A percentile compares a stretch with the other conserved stretches of the same genome.
phyloP scores from a whole-genome alignment of 2,329 filamentous ascomycete species.

The Microsporum audouinii region DNA sequence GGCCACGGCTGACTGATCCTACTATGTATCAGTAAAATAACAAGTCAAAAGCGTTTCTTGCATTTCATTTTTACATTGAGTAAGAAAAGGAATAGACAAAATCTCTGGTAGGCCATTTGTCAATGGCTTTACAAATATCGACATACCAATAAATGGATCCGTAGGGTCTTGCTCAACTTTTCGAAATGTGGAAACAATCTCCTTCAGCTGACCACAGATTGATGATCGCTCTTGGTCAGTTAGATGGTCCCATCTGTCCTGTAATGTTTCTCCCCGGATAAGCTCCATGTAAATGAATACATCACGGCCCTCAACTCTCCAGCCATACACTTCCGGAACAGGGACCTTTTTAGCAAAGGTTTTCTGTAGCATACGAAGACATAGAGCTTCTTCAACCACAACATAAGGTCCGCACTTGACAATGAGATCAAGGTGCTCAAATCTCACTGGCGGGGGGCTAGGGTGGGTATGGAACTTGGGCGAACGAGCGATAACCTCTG shows the following conservation, averaged over 20 bases:
- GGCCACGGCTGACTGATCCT: constrained; percentile 16
- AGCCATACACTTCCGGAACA: constrained; percentile 30
- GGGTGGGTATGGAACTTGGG: constrained; percentile 10
- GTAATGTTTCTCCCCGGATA: constrained; percentile 20
- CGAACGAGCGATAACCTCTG: constrained; percentile 16
- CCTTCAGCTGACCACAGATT: constrained; percentile 15
- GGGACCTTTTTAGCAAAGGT: constrained; percentile 19
- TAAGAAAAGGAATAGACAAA: too few relatives aligned
- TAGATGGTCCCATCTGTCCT: constrained; percentile 18
- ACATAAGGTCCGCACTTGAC: constrained; percentile 20
- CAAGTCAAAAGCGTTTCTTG: too few relatives aligned
- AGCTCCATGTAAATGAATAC: constrained; percentile 27
- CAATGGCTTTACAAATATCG: not conserved
- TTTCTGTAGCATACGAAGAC: constrained; percentile 18
- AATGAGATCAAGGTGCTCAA: constrained; percentile 16
- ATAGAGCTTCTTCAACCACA: constrained; percentile 17
- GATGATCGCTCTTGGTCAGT: constrained; percentile 9
- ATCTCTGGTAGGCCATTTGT: too few relatives aligned
- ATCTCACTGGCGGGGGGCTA: constrained; percentile 13
- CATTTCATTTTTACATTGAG: too few relatives aligned
- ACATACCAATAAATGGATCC: constrained; percentile 19
- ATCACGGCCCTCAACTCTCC: constrained; percentile 18
- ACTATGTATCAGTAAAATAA: not conserved
- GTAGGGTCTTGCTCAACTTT: constrained; percentile 15
- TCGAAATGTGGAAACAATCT: constrained; percentile 15